phyloP scores from a whole-genome alignment of 495 filamentous ascomycete genomes.

The Penicillium daleae region DNA sequence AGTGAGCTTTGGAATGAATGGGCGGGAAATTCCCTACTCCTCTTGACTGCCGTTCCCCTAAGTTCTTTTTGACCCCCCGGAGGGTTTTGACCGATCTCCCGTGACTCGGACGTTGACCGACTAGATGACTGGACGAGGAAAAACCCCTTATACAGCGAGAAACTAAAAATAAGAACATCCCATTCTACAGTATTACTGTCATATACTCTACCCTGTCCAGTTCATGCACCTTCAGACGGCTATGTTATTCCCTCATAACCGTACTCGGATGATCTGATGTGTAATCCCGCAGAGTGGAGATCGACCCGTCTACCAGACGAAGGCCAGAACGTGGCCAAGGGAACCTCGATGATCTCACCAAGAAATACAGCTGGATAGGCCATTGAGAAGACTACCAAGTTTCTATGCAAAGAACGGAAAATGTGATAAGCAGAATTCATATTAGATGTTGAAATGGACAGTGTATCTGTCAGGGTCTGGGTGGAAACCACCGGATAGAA shows the following conservation, averaged over 20 bases:
- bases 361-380: background rate
- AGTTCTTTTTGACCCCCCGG: constrained; percentile 7
- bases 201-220: too few relatives aligned
- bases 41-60: constrained; percentile 11
- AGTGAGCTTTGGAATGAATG: constrained; percentile 1
- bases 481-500: background rate
- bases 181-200: too few relatives aligned
- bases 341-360: constrained; percentile 31
- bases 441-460: constrained; percentile 16
- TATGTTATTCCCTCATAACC: too few relatives aligned
- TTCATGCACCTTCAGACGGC: too few relatives aligned
- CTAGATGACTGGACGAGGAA: too few relatives aligned
- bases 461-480: constrained; percentile 2
- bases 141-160: background rate
- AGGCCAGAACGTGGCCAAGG: constrained; percentile 14
- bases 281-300: background rate
- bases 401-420: background rate
- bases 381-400: background rate
- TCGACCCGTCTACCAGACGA: constrained; percentile 13
- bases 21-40: background rate
- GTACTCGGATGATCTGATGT: background rate
- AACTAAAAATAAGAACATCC: constrained; percentile 1
- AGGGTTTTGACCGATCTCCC: constrained; percentile 7
- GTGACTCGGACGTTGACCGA: too few relatives aligned
- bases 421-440: constrained; percentile 2